These are phyloP conservation scores for Rhizoclosmatium sp. DNA, from an alignment of 192 early-diverging fungal genomes.

Conservation along the genomic window DNA sequence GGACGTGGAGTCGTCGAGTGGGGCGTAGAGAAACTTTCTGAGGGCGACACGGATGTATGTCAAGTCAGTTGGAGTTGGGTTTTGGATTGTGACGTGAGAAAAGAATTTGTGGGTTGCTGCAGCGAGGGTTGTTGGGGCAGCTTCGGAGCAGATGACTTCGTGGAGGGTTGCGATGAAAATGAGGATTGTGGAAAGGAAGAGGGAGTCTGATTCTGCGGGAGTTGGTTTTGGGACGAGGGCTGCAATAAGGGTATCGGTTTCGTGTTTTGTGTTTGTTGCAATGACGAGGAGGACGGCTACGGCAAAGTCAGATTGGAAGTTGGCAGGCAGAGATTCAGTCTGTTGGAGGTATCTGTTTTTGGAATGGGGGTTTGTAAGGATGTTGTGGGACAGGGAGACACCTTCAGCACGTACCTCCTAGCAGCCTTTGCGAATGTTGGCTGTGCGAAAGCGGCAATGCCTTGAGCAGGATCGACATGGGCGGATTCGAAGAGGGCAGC, in stretches of 20 bases:
- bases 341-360: background rate
- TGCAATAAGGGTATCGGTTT: background rate
- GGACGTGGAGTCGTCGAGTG: background rate
- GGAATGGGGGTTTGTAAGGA: too few relatives aligned
- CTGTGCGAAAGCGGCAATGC: background rate
- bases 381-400: background rate
- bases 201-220: conserved; percentile 20
- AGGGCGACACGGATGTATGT: background rate
- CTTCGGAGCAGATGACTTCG: background rate
- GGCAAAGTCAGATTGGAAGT: background rate
- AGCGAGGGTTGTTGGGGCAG: background rate
- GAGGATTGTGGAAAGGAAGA: conserved; percentile 6
- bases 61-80: background rate
- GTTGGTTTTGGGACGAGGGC: conserved; percentile 3
- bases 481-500: background rate
- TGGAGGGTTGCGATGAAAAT: conserved; percentile 13
- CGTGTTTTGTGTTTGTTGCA: background rate
- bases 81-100: background rate
- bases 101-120: background rate
- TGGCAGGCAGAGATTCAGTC: background rate
- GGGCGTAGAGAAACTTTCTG: background rate
- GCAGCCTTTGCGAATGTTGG: background rate
- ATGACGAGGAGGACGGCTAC: background rate
- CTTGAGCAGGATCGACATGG: background rate
- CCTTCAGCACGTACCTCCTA: background rate